A percentile compares a stretch with the other conserved stretches of the same genome.
phyloP scores from a whole-genome alignment of 2,329 filamentous ascomycete genomes.

The Geosmithia flava region DNA sequence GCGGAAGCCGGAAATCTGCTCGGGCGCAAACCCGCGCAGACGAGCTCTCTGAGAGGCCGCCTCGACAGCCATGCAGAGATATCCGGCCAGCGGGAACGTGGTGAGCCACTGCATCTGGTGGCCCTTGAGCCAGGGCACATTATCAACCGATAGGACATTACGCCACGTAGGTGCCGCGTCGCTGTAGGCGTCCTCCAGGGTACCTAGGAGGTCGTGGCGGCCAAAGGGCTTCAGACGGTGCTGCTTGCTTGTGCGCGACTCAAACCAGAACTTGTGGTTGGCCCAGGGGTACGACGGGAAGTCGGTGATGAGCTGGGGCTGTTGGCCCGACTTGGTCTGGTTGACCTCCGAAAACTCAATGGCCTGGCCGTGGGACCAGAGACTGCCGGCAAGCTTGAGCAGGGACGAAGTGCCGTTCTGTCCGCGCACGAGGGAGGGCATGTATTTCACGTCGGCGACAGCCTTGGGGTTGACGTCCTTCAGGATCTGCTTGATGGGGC shows the following conservation, averaged over 20 bases:
- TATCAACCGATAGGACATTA: slow-evolving; percentile 31
- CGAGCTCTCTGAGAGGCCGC: slow-evolving; percentile 24
- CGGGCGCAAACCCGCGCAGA: slow-evolving; percentile 8
- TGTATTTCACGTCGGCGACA: neutral
- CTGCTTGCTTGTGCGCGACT: slow-evolving; percentile 14
- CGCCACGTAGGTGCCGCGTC: slow-evolving; percentile 35
- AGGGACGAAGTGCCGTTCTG: neutral
- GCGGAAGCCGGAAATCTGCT: slow-evolving; percentile 4
- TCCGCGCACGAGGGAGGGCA: slow-evolving; percentile 10
- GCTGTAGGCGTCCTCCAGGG: slow-evolving; percentile 27
- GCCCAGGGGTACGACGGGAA: slow-evolving; percentile 22
- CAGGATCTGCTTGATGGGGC: slow-evolving; percentile 8
- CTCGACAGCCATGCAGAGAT: slow-evolving; percentile 37
- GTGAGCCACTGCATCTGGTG: slow-evolving; percentile 44
- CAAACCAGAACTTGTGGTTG: slow-evolving; percentile 19
- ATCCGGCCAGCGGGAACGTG: slow-evolving; percentile 42
- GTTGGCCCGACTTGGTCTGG: neutral
- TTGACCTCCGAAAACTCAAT: too few species aligned
- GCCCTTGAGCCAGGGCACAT: slow-evolving; percentile 41
- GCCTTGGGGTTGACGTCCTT: slow-evolving; percentile 1
- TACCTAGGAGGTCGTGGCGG: slow-evolving; percentile 33
- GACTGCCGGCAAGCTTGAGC: slow-evolving; percentile 18
- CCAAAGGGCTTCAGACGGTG: slow-evolving; percentile 15
- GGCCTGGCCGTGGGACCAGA: slow-evolving; percentile 11
- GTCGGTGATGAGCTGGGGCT: slow-evolving; percentile 8